These are phyloP conservation scores for Tylopilus sp. DNA, from an alignment of 1,284 basidiomycete species.

Conservation along the genomic window DNA sequence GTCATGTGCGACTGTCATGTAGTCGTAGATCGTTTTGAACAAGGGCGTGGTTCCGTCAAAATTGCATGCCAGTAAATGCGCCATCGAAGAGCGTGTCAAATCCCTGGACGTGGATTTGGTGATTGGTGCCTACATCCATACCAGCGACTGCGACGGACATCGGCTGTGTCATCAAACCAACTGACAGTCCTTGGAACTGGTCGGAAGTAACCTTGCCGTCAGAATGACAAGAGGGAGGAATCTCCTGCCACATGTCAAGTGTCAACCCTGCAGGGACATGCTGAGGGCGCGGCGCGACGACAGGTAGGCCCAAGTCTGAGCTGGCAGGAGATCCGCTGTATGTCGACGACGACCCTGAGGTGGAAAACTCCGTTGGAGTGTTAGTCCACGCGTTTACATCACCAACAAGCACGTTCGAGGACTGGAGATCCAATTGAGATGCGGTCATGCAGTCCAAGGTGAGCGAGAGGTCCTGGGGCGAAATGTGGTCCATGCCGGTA, in stretches of 20 bases:
- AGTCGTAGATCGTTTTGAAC: not conserved
- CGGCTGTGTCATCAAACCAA: conserved; percentile 15
- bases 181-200: conserved; percentile 7
- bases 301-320: conserved; percentile 49
- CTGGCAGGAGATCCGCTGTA: conserved; percentile 59
- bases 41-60: not conserved
- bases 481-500: conserved; percentile 42
- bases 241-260: conserved; percentile 41
- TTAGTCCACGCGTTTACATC: conserved; percentile 20
- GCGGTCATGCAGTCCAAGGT: conserved; percentile 14
- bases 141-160: conserved; percentile 6
- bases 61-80: not conserved
- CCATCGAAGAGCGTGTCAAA: conserved; percentile 11
- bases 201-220: conserved; percentile 14
- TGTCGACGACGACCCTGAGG: conserved; percentile 52
- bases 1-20: not conserved
- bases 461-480: conserved; percentile 27
- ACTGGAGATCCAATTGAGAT: conserved; percentile 12
- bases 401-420: conserved; percentile 13
- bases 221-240: conserved; percentile 8
- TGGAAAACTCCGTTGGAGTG: conserved; percentile 23
- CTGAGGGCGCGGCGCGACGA: conserved; percentile 49
- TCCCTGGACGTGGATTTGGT: conserved; percentile 18
- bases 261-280: conserved; percentile 25
- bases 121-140: not conserved